Evolutionary conservation across 2,329 filamentous ascomycete genomes (phyloP).

Genomic region (Trichoderma simmonsii): DNA sequence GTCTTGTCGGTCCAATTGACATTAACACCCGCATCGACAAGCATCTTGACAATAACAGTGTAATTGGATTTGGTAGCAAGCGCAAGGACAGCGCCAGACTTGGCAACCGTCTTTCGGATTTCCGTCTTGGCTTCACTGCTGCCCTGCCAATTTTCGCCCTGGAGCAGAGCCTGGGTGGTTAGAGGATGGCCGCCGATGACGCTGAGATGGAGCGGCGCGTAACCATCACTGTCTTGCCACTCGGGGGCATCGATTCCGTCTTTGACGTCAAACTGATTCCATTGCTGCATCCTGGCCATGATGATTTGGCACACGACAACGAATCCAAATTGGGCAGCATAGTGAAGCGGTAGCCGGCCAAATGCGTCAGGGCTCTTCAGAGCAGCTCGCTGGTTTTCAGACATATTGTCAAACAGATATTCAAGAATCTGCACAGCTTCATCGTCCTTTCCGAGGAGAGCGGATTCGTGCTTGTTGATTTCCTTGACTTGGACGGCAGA

Average conservation of each 20-base stretch:
- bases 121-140: conserved; percentile 58
- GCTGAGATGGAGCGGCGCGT: conserved; percentile 84
- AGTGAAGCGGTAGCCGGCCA: conserved; percentile 83
- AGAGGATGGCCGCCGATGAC: conserved; percentile 87
- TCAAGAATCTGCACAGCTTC: conserved; percentile 68
- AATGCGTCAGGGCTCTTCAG: conserved; percentile 71
- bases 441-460: conserved; percentile 65
- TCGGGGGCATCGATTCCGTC: conserved; percentile 80
- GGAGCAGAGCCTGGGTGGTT: conserved; percentile 77
- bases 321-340: conserved; percentile 92
- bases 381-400: conserved; percentile 62
- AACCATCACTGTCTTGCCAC: conserved; percentile 93
- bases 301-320: conserved; percentile 85
- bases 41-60: conserved; percentile 74
- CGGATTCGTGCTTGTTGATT: conserved; percentile 64
- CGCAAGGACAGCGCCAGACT: conserved; percentile 83
- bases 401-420: conserved; percentile 65
- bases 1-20: conserved; percentile 90
- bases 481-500: conserved; percentile 59
- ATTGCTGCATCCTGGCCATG: conserved; percentile 83
- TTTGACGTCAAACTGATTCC: conserved; percentile 80
- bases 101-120: conserved; percentile 67
- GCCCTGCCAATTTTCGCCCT: conserved; percentile 75
- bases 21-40: conserved; percentile 87
- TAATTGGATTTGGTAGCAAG: conserved; percentile 88